Evolutionary conservation across 805 yeast species (phyloP).

Genomic region (Yamadazyma phyllophila): DNA sequence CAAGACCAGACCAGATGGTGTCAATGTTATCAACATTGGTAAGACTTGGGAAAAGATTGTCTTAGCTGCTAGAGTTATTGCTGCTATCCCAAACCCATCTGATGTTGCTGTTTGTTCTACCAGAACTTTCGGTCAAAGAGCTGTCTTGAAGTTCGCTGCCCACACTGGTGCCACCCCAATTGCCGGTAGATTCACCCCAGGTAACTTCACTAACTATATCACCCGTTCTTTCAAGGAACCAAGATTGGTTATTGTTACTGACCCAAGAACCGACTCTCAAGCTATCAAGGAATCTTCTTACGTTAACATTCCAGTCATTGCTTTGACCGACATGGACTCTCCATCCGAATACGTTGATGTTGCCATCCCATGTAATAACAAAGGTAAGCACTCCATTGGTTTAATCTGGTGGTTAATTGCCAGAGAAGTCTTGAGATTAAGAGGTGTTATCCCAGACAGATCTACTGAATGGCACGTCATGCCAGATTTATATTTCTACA

Average conservation of each 20-base stretch:
- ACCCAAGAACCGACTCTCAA: conserved; percentile 99
- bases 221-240: conserved; percentile 99
- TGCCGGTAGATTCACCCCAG: conserved; percentile 99
- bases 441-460: conserved; percentile 97
- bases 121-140: conserved; percentile 99
- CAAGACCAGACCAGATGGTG: conserved; percentile 99
- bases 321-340: conserved; percentile 97
- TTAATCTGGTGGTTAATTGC: conserved; percentile 99
- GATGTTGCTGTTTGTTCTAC: conserved; percentile 99
- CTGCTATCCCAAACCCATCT: conserved; percentile 97
- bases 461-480: conserved; percentile 96
- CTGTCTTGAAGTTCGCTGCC: conserved; percentile 98
- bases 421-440: conserved; percentile 98
- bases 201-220: conserved; percentile 99
- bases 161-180: conserved; percentile 99
- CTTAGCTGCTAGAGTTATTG: conserved; percentile 99
- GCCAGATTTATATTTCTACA: conserved; percentile 99
- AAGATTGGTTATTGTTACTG: conserved; percentile 98
- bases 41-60: conserved; percentile 99
- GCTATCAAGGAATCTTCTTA: conserved; percentile 99
- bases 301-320: conserved; percentile 99
- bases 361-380: conserved; percentile 99
- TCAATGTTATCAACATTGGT: conserved; percentile 95
- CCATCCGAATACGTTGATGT: conserved; percentile 99
- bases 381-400: conserved; percentile 99